Conservation (phyloP, 495 filamentous ascomycete species). For the Hyphodiscus hymeniophilus region DNA sequence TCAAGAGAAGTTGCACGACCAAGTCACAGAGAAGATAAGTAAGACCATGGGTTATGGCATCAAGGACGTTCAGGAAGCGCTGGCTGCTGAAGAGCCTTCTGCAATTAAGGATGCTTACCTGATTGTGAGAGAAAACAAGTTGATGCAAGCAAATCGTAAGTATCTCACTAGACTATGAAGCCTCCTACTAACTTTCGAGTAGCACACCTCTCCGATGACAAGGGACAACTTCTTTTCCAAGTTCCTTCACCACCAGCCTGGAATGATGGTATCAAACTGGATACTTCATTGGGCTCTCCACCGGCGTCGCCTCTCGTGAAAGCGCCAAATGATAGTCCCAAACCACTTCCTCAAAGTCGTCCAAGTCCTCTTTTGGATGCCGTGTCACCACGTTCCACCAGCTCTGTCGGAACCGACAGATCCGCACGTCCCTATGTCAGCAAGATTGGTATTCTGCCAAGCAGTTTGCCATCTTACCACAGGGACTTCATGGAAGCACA, state of each 20-base stretch:
- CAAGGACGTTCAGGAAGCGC: constrained; percentile 88
- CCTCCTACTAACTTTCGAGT: constrained; percentile 3
- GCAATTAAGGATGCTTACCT: constrained; percentile 98
- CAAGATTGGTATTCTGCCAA: constrained; percentile 84
- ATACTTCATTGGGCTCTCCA: constrained; percentile 21
- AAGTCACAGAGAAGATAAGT: constrained; percentile 88
- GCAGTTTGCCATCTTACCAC: constrained; percentile 83
- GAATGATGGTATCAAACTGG: constrained; percentile 24
- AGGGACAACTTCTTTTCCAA: constrained; percentile 36
- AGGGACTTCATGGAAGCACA: constrained; percentile 77
- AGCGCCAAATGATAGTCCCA: neutral
- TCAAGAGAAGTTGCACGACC: constrained; percentile 82
- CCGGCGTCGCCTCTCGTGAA: constrained; percentile 24
- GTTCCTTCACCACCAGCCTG: constrained; percentile 41
- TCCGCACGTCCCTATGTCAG: constrained; percentile 53
- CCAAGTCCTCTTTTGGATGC: constrained; percentile 28
- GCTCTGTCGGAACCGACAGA: constrained; percentile 24
- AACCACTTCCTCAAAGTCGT: constrained; percentile 18
- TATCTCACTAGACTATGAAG: constrained; percentile 11
- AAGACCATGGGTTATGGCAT: constrained; percentile 96
- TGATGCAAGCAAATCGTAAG: constrained; percentile 92
- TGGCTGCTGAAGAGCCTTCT: constrained; percentile 85
- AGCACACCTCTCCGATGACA: constrained; percentile 34
- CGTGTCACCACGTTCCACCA: constrained; percentile 21
- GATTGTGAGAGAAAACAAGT: constrained; percentile 93